phyloP scores from a whole-genome alignment of 2,329 filamentous ascomycete species.

The Biscogniauxia mediterranea region DNA sequence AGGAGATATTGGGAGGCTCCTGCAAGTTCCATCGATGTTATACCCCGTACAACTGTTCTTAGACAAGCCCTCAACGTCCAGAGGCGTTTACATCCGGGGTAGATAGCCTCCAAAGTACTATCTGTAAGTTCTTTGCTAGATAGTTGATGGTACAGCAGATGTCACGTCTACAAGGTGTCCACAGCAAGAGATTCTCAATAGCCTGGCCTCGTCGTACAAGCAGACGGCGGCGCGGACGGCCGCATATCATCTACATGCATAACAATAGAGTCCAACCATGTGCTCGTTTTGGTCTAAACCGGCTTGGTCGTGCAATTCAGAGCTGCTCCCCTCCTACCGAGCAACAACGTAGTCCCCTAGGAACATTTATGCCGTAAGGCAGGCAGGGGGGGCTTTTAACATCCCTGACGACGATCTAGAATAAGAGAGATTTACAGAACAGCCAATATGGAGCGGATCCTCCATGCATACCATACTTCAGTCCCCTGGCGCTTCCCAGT shows the following conservation, averaged over 20 bases:
- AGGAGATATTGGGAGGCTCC: conserved; percentile 24
- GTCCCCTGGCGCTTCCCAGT: conserved; percentile 3
- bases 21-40: conserved; percentile 36
- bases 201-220: conserved; percentile 16
- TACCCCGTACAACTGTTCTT: conserved; percentile 31
- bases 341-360: conserved; percentile 4
- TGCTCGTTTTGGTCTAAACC: conserved; percentile 1
- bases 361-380: conserved; percentile 16
- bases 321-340: background rate
- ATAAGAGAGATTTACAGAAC: conserved; percentile 8
- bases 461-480: background rate
- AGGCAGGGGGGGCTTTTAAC: conserved; percentile 6
- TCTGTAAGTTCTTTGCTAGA: conserved; percentile 17
- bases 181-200: conserved; percentile 17
- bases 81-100: conserved; percentile 19
- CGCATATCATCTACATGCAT: conserved; percentile 22
- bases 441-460: conserved; percentile 24
- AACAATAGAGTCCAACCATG: conserved; percentile 19
- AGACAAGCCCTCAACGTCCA: conserved; percentile 22
- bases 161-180: conserved; percentile 24
- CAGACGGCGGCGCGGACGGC: conserved; percentile 19
- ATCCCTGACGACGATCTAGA: conserved; percentile 18
- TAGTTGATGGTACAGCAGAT: conserved; percentile 25
- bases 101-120: conserved; percentile 17
- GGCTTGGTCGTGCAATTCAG: conserved; percentile 9